Percentiles rank a stretch among this genome's conserved stretches.
Evolutionary conservation across 768 basidiomycete genomes (phyloP).

Genomic region (Tylopilus sp.): DNA sequence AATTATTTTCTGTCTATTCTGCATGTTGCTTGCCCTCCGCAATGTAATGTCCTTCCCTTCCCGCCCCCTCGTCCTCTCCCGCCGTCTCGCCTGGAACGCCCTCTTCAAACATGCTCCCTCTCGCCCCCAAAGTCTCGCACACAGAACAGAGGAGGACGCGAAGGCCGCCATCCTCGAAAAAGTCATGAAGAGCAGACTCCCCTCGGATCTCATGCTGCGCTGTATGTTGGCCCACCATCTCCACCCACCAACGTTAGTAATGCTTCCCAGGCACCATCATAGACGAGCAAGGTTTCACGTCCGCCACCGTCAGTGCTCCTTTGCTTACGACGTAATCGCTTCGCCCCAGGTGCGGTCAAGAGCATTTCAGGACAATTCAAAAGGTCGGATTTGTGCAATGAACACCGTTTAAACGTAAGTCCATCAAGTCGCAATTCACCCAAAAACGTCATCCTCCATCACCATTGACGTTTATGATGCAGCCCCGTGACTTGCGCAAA

Average conservation of each 20-base stretch:
- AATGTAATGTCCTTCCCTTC: constrained; percentile 34
- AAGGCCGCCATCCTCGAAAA: constrained; percentile 77
- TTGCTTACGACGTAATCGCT: constrained; percentile 27
- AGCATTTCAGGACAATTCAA: constrained; percentile 88
- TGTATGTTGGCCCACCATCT: constrained; percentile 52
- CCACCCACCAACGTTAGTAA: constrained; percentile 12
- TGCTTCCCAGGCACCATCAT: constrained; percentile 70
- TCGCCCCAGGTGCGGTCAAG: constrained; percentile 68
- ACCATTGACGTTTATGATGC: constrained; percentile 23
- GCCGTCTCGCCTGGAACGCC: constrained; percentile 28
- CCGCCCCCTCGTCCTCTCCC: constrained; percentile 1
- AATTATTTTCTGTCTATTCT: constrained; percentile 26
- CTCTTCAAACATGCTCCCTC: constrained; percentile 10
- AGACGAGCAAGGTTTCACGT: constrained; percentile 66
- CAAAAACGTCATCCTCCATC: constrained; percentile 16
- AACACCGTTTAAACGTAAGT: constrained; percentile 88
- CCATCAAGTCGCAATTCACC: constrained; percentile 11
- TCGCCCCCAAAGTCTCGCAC: constrained; percentile 19
- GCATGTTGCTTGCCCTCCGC: constrained; percentile 18
- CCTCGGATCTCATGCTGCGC: constrained; percentile 85
- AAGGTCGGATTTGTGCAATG: constrained; percentile 81
- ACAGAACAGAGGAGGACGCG: constrained; percentile 69
- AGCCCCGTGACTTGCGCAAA: constrained; percentile 96
- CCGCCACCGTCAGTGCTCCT: constrained; percentile 1
- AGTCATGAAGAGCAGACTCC: constrained; percentile 83